Base-by-base conservation (phyloP, 75 land plant species). In the Selaginella tamariscina region DNA sequence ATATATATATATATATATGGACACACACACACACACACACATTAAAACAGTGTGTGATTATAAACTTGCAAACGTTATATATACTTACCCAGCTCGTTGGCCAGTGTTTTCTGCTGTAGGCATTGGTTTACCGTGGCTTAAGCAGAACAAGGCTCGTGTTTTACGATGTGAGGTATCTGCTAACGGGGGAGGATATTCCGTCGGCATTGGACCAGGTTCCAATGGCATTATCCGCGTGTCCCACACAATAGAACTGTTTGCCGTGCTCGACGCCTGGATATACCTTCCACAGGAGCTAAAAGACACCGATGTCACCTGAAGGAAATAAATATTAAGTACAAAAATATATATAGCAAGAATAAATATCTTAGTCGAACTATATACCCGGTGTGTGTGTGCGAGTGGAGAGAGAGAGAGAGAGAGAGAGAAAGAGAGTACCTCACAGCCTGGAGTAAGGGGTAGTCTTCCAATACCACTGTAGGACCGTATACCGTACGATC, bases 271-370 rank as follows among this genome's bases (percentile, higher is more conserved):
- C 27, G 80, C 82, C 56, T 80, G 82, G 29, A 80, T 71, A 66
- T 77, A 80, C 32, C 73, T 73, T 11, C 71, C 80, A 69, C 82
- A 80, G 55, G 66, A 56, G 66, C 82, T 80, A 64, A 77, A 80
- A 1, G 80, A 80, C 24, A 80, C 82, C n/a, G 82, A 77, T 0
- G 82, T 80, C 24, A 80, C 81, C 82, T 80, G 81, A n/a, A n/a
- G 72, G 59, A 56, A 13, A 71, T 0, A 75, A 39, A 62, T 8
- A 33, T 28, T 5, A 32, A 9, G 32, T 22, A 22, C 30, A 66
- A 31, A 65, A 66, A 66, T 0, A 49, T 11, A 9, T 60, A 9
- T 60, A 13, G 15, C 5, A 66, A 66, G 11, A 31, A 15, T 66
- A 11, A 11, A 24, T 11, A 11, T 5, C 15, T 20, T 8, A 22